Evolutionary conservation across 2,329 filamentous ascomycete genomes (phyloP), one percentile per base, ranked within the genome.

Genomic region (Colletotrichum destructivum): DNA sequence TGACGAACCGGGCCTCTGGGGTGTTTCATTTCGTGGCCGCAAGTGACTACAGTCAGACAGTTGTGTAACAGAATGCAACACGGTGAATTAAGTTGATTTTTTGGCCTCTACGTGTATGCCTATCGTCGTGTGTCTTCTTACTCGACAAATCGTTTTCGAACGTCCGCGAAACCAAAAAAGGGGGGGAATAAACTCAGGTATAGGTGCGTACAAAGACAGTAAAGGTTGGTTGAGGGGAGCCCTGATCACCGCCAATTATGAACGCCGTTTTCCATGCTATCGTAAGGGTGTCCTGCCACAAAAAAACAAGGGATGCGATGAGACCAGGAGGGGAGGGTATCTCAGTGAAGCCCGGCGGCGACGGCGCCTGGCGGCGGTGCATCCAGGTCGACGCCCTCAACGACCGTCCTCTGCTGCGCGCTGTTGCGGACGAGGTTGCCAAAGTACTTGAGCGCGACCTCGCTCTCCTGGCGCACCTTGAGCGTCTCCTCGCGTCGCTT

Each of bases 371-470:
- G 82, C 11, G 87, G 87, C 42, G 87, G 86, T 15, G 84, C 83
- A 15, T 91, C 89, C 11, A 90, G 82, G 75, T 90, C 89, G 54
- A 91, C 84, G 9, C 80, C 84, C 70, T 86, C 83, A 31, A 90
- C 85, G 54, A 82, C 81, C 55, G 79, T 79, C 44, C 87, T 85
- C 76, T 91, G 85, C 69, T 84, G 82, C 23, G 84, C 84, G 72
- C 88, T 90, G 75, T 91, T 88, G 72, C 93, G 88, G 63, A 96
- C 91, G 21, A 99, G 88, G 78, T 97, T 96, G 63, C 90, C 86
- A 81, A 99, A 99, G 84, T 97, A 98, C 82, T 96, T 97, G 75
- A 90, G 86, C 8, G 96, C 96, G 42, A 94, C 91, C 79, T 97
- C 93, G 78, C 94, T 96, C 83, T 98, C 96, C 44, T 86, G 87